Evolutionary conservation across 1,139 yeast genomes (phyloP).

Genomic region (Yamadazyma diddensiae): DNA sequence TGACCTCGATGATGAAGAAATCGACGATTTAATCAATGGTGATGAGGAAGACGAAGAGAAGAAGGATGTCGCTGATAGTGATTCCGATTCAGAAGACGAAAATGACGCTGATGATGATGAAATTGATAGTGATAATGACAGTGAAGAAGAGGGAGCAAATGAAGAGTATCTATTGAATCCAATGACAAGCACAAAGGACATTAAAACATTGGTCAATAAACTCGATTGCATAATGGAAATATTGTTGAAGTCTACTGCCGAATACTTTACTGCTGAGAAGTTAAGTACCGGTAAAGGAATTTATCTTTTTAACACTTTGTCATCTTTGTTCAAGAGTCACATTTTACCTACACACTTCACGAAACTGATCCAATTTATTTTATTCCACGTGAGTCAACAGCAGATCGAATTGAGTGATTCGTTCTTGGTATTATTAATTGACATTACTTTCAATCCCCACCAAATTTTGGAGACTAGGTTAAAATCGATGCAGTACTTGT

Average conservation of each 20-base stretch:
- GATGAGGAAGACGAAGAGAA: constrained; percentile 41
- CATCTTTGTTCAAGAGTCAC: constrained; percentile 75
- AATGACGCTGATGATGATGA: constrained; percentile 34
- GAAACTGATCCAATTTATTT: constrained; percentile 78
- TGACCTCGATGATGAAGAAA: constrained; percentile 74
- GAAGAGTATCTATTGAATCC: constrained; percentile 36
- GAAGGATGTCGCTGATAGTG: background rate
- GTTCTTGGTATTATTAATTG: constrained; percentile 76
- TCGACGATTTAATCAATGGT: constrained; percentile 58
- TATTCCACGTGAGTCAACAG: constrained; percentile 80
- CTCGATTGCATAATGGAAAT: constrained; percentile 64
- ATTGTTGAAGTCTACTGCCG: constrained; percentile 50
- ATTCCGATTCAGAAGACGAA: constrained; percentile 20
- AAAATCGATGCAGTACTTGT: constrained; percentile 87
- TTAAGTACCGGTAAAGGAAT: constrained; percentile 64
- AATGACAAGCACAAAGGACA: constrained; percentile 47
- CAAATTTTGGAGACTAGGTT: constrained; percentile 74
- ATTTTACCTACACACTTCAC: constrained; percentile 92
- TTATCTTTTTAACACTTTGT: constrained; percentile 70
- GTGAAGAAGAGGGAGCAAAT: constrained; percentile 38
- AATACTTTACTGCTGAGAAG: constrained; percentile 49
- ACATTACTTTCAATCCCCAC: constrained; percentile 67
- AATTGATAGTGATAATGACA: constrained; percentile 44
- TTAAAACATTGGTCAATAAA: constrained; percentile 58
- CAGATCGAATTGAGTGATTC: constrained; percentile 84